Conservation (phyloP, 2,329 filamentous ascomycete species). For the Dactylellina parvicollis region DNA sequence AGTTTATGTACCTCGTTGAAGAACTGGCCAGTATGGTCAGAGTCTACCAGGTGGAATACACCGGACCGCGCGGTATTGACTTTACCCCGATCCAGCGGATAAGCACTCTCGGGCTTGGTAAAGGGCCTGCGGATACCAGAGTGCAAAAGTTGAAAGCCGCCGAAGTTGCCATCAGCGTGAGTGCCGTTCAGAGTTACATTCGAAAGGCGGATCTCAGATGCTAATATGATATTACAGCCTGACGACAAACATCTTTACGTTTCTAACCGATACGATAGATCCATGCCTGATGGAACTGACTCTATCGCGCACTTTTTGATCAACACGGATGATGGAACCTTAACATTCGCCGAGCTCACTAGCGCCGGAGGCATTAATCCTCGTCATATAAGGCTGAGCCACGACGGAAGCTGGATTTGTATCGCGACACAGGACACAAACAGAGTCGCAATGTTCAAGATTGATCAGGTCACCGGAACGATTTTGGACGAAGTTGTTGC, state of each 20-base stretch:
- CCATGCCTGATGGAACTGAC: slow-evolving; percentile 65
- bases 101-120: slow-evolving; percentile 63
- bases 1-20: slow-evolving; percentile 68
- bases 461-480: slow-evolving; percentile 69
- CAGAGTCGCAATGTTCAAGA: slow-evolving; percentile 70
- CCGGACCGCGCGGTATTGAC: slow-evolving; percentile 57
- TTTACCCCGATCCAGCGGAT: slow-evolving; percentile 63
- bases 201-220: background rate
- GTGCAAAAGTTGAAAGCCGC: slow-evolving; percentile 63
- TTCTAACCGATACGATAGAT: slow-evolving; percentile 73
- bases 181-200: slow-evolving; percentile 57
- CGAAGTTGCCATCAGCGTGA: slow-evolving; percentile 70
- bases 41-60: slow-evolving; percentile 69
- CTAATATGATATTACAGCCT: slow-evolving; percentile 62
- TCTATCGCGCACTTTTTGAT: slow-evolving; percentile 73
- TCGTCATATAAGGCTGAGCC: slow-evolving; percentile 67
- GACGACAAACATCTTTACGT: slow-evolving; percentile 72
- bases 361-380: slow-evolving; percentile 73
- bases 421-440: slow-evolving; percentile 72
- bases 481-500: slow-evolving; percentile 47
- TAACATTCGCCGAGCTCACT: slow-evolving; percentile 69
- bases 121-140: slow-evolving; percentile 44
- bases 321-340: slow-evolving; percentile 66
- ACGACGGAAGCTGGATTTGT: slow-evolving; percentile 71
- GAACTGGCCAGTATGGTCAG: slow-evolving; percentile 71